Percentiles rank a stretch among this genome's conserved stretches.
These are phyloP conservation scores for Herpetospermum pedunculosum DNA, from an alignment of 306 rosid genomes.

Conservation along the genomic window DNA sequence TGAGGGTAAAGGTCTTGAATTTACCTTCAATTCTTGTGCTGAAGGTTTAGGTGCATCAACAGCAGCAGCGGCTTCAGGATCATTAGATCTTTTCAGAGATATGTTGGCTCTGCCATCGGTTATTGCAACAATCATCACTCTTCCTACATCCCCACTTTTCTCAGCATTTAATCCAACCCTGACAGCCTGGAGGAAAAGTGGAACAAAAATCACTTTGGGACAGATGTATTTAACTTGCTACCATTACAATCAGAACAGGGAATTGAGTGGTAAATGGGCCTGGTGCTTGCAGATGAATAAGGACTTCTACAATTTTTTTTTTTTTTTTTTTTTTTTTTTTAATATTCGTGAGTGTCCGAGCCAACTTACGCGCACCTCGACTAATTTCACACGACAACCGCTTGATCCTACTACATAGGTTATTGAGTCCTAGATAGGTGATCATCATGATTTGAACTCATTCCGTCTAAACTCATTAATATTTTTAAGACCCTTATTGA, in stretches of 20 bases:
- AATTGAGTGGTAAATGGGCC: background rate
- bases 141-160: constrained; percentile 95
- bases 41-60: constrained; percentile 78
- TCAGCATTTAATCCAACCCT: constrained; percentile 97
- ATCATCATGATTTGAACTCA: no score
- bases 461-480: no score
- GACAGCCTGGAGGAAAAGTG: constrained; percentile 53
- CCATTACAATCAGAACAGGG: background rate
- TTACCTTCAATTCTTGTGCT: constrained; percentile 76
- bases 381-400: no score
- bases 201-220: background rate
- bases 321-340: no score
- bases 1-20: background rate
- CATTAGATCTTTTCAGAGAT: constrained; percentile 76
- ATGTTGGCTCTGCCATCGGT: constrained; percentile 97
- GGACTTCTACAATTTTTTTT: no score
- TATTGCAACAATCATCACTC: constrained; percentile 88
- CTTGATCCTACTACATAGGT: no score
- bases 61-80: constrained; percentile 51
- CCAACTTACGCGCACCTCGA: no score
- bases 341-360: no score
- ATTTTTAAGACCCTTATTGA: no score
- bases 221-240: background rate
- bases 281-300: background rate
- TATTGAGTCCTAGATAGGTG: no score